Base-by-base conservation (phyloP, 2,329 filamentous ascomycete genomes). In the Fusarium pseudoanthophilum region DNA sequence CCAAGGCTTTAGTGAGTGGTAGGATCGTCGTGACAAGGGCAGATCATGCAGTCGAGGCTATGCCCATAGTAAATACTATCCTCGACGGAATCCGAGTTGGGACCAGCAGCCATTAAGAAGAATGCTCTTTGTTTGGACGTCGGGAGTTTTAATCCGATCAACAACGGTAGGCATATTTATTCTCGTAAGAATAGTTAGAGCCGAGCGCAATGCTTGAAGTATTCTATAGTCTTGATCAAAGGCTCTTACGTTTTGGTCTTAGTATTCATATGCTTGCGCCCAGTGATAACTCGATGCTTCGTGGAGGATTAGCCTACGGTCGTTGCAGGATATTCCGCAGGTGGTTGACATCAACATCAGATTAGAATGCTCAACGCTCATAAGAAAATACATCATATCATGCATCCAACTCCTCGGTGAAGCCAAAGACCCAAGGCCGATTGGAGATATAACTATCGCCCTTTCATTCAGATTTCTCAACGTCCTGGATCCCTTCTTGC, bases 401-500 rank as follows among this genome's bases (percentile, higher is more conserved):
- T 30, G 20, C 2, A 4, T 21, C 9, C 10, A 30, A 30, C 7
- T 16, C 8, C 0, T 37, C 9, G 7, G 18, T 11, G 28, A 4
- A 36, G 4, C 10, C 28, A n/a, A 16, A 16, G 28, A 18, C 20
- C n/a, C 20, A 30, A n/a, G 7, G 14, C 21, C 20, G 20, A 30
- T 11, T 9, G 4, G n/a, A 1, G 4, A 18, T 20, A 5, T 46
- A 7, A 3, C 9, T 28, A 11, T 36, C 4, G 30, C 14, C 4
- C 6, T 26, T 37, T 39, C 7, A 40, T 55, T 16, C 24, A 5
- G 7, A 5, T 10, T 15, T 5, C 20, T 18, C 2, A 1, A 11
- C 10, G 16, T 16, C 11, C 11, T 16, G 9, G 0, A 2, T 9
- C 20, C 1, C 2, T 16, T 30, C 26, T 39, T 6, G 1, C 3